Percentiles rank a stretch among this genome's conserved stretches.
phyloP scores from a whole-genome alignment of 805 yeast genomes.

The Wickerhamiella kurtzmanii region DNA sequence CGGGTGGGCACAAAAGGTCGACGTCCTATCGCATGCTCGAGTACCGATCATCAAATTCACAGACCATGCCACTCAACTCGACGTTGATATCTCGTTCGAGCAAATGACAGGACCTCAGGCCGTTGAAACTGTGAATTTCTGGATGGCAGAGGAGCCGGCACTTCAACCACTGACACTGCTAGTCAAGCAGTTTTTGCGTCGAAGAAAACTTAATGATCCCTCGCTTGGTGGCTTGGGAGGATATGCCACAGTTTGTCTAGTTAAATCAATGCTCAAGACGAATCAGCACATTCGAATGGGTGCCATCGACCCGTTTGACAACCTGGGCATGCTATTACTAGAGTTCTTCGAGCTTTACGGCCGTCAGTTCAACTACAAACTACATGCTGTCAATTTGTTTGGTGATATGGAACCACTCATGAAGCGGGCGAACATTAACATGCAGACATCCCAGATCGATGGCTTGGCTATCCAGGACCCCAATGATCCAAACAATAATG shows the following conservation, averaged over 20 bases:
- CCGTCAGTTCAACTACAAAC: conserved; percentile 71
- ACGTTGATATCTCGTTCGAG: conserved; percentile 84
- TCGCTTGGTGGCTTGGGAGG: conserved; percentile 94
- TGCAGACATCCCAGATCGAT: conserved; percentile 37
- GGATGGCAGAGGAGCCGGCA: conserved; percentile 67
- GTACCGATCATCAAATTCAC: conserved; percentile 90
- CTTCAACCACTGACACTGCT: conserved; percentile 69
- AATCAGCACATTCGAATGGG: conserved; percentile 68
- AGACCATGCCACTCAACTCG: conserved; percentile 55
- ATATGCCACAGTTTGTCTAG: conserved; percentile 78
- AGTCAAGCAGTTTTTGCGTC: conserved; percentile 70
- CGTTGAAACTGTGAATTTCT: conserved; percentile 58
- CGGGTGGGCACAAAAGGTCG: conserved; percentile 52
- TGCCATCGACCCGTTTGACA: conserved; percentile 53
- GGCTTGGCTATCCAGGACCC: conserved; percentile 78
- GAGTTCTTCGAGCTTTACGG: conserved; percentile 93
- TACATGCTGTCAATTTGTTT: conserved; percentile 52
- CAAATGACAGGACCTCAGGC: conserved; percentile 71
- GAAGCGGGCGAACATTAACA: conserved; percentile 40
- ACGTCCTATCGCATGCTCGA: conserved; percentile 77
- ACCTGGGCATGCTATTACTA: conserved; percentile 71
- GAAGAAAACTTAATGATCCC: conserved; percentile 69
- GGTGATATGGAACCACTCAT: conserved; percentile 47
- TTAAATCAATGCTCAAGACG: conserved; percentile 57
- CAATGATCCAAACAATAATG: conserved; percentile 66